Base-by-base conservation (phyloP, 495 filamentous ascomycete genomes). In the Aspergillus mulundensis region DNA sequence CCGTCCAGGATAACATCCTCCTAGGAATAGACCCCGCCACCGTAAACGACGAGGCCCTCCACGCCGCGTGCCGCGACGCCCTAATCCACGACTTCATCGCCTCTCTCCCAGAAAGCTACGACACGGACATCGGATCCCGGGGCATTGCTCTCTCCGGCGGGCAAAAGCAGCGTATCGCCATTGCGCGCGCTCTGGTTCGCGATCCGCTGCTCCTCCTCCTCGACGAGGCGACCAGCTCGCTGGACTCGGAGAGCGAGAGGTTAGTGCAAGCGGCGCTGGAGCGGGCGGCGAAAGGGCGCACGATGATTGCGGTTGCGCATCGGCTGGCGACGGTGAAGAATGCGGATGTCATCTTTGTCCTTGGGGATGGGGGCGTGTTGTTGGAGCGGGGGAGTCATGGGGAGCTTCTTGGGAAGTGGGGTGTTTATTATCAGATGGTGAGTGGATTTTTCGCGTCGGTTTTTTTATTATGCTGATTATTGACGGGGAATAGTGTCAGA, bases 1-100 rank as follows among this genome's bases (percentile, higher is more conserved):
- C 86, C 2, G 85, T 95, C 60, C 78, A 80, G 41, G 91, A 95
- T 40, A 95, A 95, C 61, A 83, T 95, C 55, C 66, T 93, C 25
- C 25, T 49, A 4, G 46, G 46, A 25, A 89, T 16, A 66, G 10
- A 10, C 28, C 4, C 10, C 10, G 4, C 28, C 10, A 4, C 4
- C 10, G 5, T 5, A 30, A 30, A 30, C 28, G 77, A 85, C 49
- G 79, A 86, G 57, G 89, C 87, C 11, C 93, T 89, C 76, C 85
- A 84, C 56, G 86, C 91, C 64, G 47, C 47, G 2, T 28, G 18
- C 16, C 38, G 38, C 15, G 28, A 50, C 15, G 91, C 91, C 43
- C 95, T 95, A 61, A 95, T 95, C 61, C 89, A 91, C 67, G 89
- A 94, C 61, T 95, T 95, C 69, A 91, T 96, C 68, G 78, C 84